Base-by-base conservation (phyloP, 108 stramenopile genomes). In the Fistulifera solaris region DNA sequence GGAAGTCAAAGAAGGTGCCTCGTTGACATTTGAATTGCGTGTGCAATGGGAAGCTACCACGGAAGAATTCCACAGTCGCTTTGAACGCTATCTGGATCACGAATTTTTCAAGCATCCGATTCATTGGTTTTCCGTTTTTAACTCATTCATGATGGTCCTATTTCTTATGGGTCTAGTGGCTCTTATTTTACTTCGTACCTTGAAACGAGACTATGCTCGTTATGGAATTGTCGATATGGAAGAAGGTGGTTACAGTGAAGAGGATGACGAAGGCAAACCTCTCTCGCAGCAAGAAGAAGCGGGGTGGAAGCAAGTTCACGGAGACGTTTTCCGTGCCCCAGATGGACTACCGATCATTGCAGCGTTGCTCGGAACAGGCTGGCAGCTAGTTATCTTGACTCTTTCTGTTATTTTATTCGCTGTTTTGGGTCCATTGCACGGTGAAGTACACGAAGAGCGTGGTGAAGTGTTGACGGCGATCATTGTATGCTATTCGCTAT, bases 291-390 rank as follows among this genome's bases (percentile, higher is more conserved):
- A 66, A 15, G 96, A 98, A 54, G 96, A 98, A 54, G 69, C 81
- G 38, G 95, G 95, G 16, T 98, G 97, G 97, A 98, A 98, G 63
- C 92, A 96, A 72, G 92, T 98, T n/a, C 97, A 96, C 61, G 97
- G 95, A 0, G 97, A 98, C 74, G 97, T 98, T 23, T 98, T 98
- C 56, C 89, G 97, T 35, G 86, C 87, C 15, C 95, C 97, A 6
- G 35, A 61, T 26, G 68, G 72, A 57, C 61, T 96, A 27, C 85
- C 90, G 28, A 52, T 96, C 23, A 89, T 96, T 75, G 75, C 94
- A 13, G 93, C 97, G 15, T 72, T 96, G 45, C 61, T 93, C 38
- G 97, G 95, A 43, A 92, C 94, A 2, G 97, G 97, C 31, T 90
- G 92, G 83, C 97, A 98, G 59, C 62, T 98, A 22, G 72, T 89